These are phyloP conservation scores for Fomitiporia mediterranea DNA, from an alignment of 1,284 basidiomycete species.

Conservation along the genomic window DNA sequence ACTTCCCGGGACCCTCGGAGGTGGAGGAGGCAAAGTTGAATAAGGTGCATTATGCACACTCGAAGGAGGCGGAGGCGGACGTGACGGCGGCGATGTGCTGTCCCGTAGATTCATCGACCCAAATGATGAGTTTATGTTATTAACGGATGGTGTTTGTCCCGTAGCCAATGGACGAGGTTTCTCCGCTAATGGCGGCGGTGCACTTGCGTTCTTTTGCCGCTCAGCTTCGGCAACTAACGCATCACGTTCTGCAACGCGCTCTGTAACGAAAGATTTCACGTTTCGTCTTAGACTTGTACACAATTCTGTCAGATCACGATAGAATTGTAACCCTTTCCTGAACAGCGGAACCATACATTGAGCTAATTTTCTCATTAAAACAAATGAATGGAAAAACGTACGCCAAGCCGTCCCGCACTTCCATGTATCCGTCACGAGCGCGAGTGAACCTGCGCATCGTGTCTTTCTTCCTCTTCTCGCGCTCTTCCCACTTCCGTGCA, in stretches of 20 bases:
- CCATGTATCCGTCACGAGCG: constrained; percentile 80
- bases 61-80: constrained; percentile 22
- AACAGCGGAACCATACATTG: no score
- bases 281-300: constrained; percentile 56
- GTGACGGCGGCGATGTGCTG: constrained; percentile 23
- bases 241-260: constrained; percentile 70
- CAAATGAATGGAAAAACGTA: constrained; percentile 40
- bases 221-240: constrained; percentile 67
- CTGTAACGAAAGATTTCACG: constrained; percentile 57
- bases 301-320: constrained; percentile 74
- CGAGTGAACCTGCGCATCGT: constrained; percentile 65
- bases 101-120: constrained; percentile 45
- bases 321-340: constrained; percentile 87
- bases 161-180: constrained; percentile 49
- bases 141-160: constrained; percentile 32
- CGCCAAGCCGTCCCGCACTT: constrained; percentile 81
- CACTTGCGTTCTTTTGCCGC: constrained; percentile 47
- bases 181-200: constrained; percentile 39
- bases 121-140: constrained; percentile 44
- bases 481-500: constrained; percentile 74
- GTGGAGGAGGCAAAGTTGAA: constrained; percentile 30
- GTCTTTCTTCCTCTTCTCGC: constrained; percentile 74
- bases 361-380: no score
- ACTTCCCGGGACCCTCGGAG: constrained; percentile 26
- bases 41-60: constrained; percentile 20